Evolutionary conservation across 2,329 filamentous ascomycete species (phyloP), one percentile per base, ranked within the genome.

Genomic region (Zarea fungicola): DNA sequence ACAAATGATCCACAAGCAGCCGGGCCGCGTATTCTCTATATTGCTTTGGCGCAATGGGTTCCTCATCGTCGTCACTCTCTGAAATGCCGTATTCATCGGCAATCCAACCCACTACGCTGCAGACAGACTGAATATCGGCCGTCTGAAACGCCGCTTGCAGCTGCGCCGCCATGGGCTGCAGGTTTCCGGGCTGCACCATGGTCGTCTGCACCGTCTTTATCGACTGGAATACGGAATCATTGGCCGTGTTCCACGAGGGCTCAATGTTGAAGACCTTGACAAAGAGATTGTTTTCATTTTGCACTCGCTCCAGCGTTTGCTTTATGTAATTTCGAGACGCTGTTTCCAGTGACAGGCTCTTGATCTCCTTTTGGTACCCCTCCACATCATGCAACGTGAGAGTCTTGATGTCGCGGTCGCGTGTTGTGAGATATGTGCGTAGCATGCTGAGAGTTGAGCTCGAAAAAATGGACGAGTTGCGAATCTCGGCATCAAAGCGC

Each of bases 241-340:
- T 54, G 19, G 76, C 66, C 1, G 67, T 67, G 53, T 68, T 78
- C 64, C 77, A 80, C 19, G 73, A 68, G 1, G 77, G 72, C 39
- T 81, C 76, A 32, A 82, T 65, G 21, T 70, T 69, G 53, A 83
- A 82, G n/a, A 82, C 67, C 52, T 72, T 76, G 26, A 67, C 58
- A 51, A 83, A 80, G 3, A 83, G 60, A 18, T 63, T 68, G 22
- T 74, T 70, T 57, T 83, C 79, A 50, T 75, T 74, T 55, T 75
- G 78, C 3, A 78, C 73, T 22, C 77, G 72, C 57, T 83, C 79
- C 48, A 81, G 81, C 47, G 70, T 74, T 59, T 82, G 78, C 58
- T 82, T 82, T 53, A 82, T 71, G 48, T 74, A 78, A 55, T 78
- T 81, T 23, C 79, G 70, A 13, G 73, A 72, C 4, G 77, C 78